Evolutionary conservation across 495 filamentous ascomycete genomes (phyloP), one percentile per base, ranked within the genome.

Genomic region (Penicillium egyptiacum): DNA sequence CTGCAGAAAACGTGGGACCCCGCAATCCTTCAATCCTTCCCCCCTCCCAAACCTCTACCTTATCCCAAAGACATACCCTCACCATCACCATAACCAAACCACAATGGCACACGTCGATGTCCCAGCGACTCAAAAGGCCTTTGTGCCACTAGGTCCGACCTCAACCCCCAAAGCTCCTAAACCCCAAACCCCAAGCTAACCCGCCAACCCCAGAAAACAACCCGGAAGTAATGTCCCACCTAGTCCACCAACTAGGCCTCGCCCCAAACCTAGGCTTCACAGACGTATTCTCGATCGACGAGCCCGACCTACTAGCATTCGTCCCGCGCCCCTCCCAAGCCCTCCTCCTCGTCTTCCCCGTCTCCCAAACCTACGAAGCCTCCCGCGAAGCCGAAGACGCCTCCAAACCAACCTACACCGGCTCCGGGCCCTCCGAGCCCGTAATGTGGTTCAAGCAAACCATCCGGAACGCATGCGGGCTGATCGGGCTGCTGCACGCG

Each of bases 401-500:
- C 33, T 57, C 64, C 4, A 72, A 81, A 30, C 61, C 72, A 14
- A 77, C 79, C 39, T 86, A 86, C 69, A 66, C 65, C 0, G 80
- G 80, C 53, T 67, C 58, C 19, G 83, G 83, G 1, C 69, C 79
- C 48, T 6, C 56, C 0, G 84, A 87, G 53, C 87, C 86, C 0
- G 86, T 89, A 3, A 80, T 92, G 49, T 96, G 92, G 92, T 96
- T 90, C 76, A 87, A 88, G 65, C 92, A 97, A 62, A 96, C 90
- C 1, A 97, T 97, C 68, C 79, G 84, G 47, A 84, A 96, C 70
- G 87, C 90, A 3, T 97, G 92, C 73, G 92, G 92, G 1, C 80
- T 90, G 46, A 92, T 94, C 71, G 91, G 87, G 0, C 74, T 96
- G 3, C 72, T 96, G 22, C 91, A 96, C 73, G 83, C 85, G 53